Percentiles rank a stretch among this genome's conserved stretches.
These are phyloP conservation scores for Phytophthora quininea DNA, from an alignment of 352 stramenopile genomes.

Conservation along the genomic window DNA sequence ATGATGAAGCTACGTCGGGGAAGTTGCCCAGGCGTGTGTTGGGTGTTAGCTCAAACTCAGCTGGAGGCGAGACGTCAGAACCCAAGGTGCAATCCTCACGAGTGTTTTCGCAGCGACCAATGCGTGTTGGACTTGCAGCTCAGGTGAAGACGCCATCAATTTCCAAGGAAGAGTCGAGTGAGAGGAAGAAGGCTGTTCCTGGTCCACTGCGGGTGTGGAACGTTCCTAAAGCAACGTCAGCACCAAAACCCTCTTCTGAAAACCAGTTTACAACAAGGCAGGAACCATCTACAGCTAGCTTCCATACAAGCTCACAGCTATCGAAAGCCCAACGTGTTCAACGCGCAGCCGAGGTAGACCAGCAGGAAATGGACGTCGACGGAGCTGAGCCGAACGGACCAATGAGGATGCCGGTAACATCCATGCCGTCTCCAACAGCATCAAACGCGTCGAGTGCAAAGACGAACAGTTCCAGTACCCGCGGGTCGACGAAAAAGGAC, in stretches of 20 bases:
- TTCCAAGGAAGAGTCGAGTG: constrained; percentile 29
- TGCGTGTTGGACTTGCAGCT: constrained; percentile 45
- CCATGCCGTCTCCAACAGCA: constrained; percentile 26
- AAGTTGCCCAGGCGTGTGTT: constrained; percentile 36
- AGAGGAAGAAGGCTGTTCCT: constrained; percentile 27
- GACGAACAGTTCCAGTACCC: constrained; percentile 14
- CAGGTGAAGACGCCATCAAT: constrained; percentile 28
- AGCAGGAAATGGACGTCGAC: constrained; percentile 26
- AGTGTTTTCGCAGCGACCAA: constrained; percentile 48
- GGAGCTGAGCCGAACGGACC: constrained; percentile 19
- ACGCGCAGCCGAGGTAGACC: constrained; percentile 20
- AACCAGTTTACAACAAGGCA: constrained; percentile 35
- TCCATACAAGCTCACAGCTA: constrained; percentile 40
- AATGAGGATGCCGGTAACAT: constrained; percentile 13
- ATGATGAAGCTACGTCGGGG: constrained; percentile 18
- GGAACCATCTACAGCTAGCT: constrained; percentile 34
- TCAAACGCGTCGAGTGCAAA: constrained; percentile 35
- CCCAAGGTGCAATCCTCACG: constrained; percentile 23
- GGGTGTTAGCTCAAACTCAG: constrained; percentile 16
- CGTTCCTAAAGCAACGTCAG: constrained; percentile 26
- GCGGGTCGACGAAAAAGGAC: constrained; percentile 16
- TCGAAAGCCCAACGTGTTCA: constrained; percentile 51
- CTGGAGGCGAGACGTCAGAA: constrained; percentile 17
- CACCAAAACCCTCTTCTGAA: constrained; percentile 30
- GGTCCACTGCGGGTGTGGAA: constrained; percentile 50